Conservation (phyloP, 306 rosid species). For the Prunus kanzakura region DNA sequence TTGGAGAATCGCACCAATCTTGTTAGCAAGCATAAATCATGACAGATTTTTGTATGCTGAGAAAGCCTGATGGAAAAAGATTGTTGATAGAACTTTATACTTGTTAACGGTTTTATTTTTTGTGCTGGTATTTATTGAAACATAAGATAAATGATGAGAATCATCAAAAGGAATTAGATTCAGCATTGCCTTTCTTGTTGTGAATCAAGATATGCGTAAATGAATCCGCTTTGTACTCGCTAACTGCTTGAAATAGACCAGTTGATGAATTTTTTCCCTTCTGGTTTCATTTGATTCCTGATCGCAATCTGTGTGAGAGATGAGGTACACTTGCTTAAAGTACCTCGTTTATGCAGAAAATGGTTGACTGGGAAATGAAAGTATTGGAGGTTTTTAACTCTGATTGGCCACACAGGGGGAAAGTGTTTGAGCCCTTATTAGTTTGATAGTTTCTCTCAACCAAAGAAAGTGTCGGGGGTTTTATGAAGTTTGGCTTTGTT, state of each 20-base stretch:
- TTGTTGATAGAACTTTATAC: background rate
- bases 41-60: slow-evolving; percentile 8
- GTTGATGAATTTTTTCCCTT: too few relatives aligned
- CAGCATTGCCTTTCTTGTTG: background rate
- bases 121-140: slow-evolving; percentile 2
- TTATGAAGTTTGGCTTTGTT: background rate
- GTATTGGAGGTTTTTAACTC: background rate
- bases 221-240: background rate
- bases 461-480: background rate
- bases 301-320: background rate
- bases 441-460: background rate
- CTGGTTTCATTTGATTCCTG: slow-evolving; percentile 1
- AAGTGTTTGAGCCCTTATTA: background rate
- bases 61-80: slow-evolving; percentile 2
- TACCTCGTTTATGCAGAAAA: background rate
- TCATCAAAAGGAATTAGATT: background rate
- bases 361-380: background rate
- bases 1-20: slow-evolving; percentile 19
- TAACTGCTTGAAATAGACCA: too few relatives aligned
- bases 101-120: slow-evolving; percentile 9
- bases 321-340: background rate
- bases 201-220: background rate
- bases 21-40: background rate
- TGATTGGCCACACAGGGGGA: background rate
- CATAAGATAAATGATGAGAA: background rate